These are phyloP conservation scores for Peniophora sp. DNA, from an alignment of 1,284 basidiomycete species.

Conservation along the genomic window DNA sequence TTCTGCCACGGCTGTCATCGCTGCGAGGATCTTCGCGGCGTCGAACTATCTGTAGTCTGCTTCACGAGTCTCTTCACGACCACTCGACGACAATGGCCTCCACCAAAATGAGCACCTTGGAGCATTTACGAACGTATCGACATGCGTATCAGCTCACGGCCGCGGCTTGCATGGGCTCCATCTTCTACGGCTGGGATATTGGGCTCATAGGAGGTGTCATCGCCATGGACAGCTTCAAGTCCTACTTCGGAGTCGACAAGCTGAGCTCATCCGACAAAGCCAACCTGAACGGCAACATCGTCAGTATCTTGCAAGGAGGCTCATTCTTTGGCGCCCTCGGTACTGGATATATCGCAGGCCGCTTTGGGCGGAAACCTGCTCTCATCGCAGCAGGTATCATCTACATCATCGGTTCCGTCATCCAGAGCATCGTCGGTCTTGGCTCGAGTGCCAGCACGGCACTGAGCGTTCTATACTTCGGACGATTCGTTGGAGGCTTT, in stretches of 20 bases:
- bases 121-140: slow-evolving; percentile 18
- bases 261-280: slow-evolving; percentile 26
- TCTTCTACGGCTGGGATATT: slow-evolving; percentile 31
- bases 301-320: slow-evolving; percentile 49
- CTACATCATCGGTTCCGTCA: slow-evolving; percentile 45
- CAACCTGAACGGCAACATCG: slow-evolving; percentile 44
- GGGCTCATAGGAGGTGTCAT: slow-evolving; percentile 44
- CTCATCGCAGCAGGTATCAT: slow-evolving; percentile 44
- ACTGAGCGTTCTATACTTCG: slow-evolving; percentile 37
- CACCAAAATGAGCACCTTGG: neutral
- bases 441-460: slow-evolving; percentile 29
- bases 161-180: slow-evolving; percentile 38
- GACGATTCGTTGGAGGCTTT: slow-evolving; percentile 38
- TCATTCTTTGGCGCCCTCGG: slow-evolving; percentile 43
- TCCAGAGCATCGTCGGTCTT: slow-evolving; percentile 41
- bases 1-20: no score
- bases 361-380: slow-evolving; percentile 38
- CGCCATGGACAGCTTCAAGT: slow-evolving; percentile 34
- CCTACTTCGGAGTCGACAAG: slow-evolving; percentile 36
- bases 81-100: no score
- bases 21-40: no score
- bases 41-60: no score
- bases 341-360: slow-evolving; percentile 31
- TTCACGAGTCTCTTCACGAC: no score
- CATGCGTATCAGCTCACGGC: slow-evolving; percentile 38